Evolutionary conservation across 2,329 filamentous ascomycete species (phyloP).

Genomic region (Ascochyta lentis): DNA sequence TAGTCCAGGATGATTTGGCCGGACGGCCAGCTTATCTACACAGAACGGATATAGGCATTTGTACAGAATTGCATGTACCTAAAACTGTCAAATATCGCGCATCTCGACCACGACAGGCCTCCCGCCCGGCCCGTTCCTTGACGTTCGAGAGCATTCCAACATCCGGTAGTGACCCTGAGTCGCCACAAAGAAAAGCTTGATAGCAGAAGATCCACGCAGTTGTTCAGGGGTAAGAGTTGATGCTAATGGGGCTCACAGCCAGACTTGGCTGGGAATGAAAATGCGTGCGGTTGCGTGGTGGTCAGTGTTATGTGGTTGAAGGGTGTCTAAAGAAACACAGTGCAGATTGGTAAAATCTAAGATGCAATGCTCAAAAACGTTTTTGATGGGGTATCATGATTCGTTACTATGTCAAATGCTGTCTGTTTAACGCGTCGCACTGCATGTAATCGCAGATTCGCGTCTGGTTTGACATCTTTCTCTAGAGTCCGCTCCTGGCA

Average conservation of each 20-base stretch:
- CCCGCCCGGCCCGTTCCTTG: conserved; percentile 14
- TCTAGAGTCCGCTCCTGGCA: background rate
- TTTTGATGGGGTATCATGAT: background rate
- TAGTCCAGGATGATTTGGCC: no score
- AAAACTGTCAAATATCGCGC: background rate
- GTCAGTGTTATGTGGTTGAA: no score
- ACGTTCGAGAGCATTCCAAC: conserved; percentile 8
- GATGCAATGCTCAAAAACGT: background rate
- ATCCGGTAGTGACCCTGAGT: background rate
- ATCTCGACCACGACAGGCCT: conserved; percentile 6
- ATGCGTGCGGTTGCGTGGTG: background rate
- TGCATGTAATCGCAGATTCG: no score
- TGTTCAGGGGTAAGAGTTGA: background rate
- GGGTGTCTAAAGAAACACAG: no score
- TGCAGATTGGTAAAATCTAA: no score
- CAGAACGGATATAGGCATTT: no score
- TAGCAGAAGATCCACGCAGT: background rate
- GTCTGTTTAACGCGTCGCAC: background rate
- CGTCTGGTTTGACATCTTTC: background rate
- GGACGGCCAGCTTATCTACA: no score
- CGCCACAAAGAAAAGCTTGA: background rate
- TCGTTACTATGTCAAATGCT: background rate
- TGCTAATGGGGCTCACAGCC: background rate
- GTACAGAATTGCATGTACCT: background rate
- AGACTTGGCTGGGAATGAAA: background rate